Base-by-base conservation (phyloP, 495 filamentous ascomycete species). In the Lasiosphaeris hirsuta region DNA sequence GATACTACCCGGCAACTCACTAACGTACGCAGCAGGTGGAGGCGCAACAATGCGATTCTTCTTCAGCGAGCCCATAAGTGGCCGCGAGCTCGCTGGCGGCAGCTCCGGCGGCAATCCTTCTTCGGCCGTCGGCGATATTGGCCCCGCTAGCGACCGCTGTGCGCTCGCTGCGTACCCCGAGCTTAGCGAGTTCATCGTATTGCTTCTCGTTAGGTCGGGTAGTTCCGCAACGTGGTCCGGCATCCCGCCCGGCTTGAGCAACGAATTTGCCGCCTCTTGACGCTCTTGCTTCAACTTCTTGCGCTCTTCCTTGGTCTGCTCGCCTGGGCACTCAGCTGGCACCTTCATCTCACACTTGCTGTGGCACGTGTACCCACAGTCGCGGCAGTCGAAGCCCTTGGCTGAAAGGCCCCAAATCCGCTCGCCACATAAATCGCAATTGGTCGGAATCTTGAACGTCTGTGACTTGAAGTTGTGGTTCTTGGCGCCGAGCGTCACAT, bases 281-380 rank as follows among this genome's bases (percentile, higher is more conserved):
- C 88, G 82, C 64, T 89, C 85, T 19, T 75, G 81, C 70, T 97
- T 97, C 48, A 94, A 75, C 63, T 89, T 93, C 78, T 96, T 97
- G 77, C 86, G 90, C 55, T 95, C 91, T 53, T 97, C 95, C 72
- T 97, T 97, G 37, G 80, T 84, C 66, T 90, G 86, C 70, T 97
- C 94, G 38, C 94, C 94, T 0, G 94, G 94, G 64, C 94, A 99
- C 63, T 93, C 88, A 4, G 94, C 90, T 0, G 94, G 92, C 1
- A 97, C 95, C 69, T 97, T 99, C 86, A 99, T 90, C 74, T 99
- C 90, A 70, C 94, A 99, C 74, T 99, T 97, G 77, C 85, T 93
- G 74, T 99, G 94, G 64, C 94, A 99, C 2, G 92, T 96, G 72
- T 96, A 99, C 7, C 94, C 95, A 64, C 94, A 99, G 68, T 96